Conservation (phyloP, 2,329 filamentous ascomycete species). For the Thermomyces lanuginosus region DNA sequence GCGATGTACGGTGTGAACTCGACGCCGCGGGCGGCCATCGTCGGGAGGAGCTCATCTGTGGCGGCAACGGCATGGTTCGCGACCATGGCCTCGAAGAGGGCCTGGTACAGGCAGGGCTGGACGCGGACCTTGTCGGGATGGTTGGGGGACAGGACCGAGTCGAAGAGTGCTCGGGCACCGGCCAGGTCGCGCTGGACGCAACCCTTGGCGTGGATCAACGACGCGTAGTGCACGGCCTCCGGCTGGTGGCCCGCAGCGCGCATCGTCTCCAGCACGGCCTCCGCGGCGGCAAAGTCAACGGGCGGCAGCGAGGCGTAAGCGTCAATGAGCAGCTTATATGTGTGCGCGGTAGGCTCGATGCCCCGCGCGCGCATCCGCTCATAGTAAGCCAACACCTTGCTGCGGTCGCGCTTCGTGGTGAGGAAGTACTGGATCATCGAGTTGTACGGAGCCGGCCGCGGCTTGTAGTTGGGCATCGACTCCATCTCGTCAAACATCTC, state of each 20-base stretch:
- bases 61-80: conserved; percentile 74
- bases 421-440: conserved; percentile 99
- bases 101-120: conserved; percentile 83
- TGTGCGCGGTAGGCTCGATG: conserved; percentile 86
- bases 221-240: conserved; percentile 89
- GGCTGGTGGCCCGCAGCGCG: conserved; percentile 55
- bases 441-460: conserved; percentile 91
- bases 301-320: conserved; percentile 89
- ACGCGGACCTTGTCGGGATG: conserved; percentile 49
- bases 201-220: conserved; percentile 86
- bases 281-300: conserved; percentile 72
- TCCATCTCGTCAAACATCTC: conserved; percentile 99
- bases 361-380: conserved; percentile 78
- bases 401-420: conserved; percentile 88
- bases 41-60: conserved; percentile 54
- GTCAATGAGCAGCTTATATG: conserved; percentile 93
- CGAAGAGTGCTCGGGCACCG: conserved; percentile 66
- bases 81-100: conserved; percentile 92
- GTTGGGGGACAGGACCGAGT: conserved; percentile 54
- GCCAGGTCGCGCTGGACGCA: conserved; percentile 86
- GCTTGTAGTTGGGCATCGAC: conserved; percentile 96
- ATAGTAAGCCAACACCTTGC: conserved; percentile 87
- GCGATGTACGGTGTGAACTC: conserved; percentile 94
- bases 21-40: conserved; percentile 59
- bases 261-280: conserved; percentile 66